Base-by-base conservation (phyloP, 306 rosid genomes). In the Gastrolobium bilobum region DNA sequence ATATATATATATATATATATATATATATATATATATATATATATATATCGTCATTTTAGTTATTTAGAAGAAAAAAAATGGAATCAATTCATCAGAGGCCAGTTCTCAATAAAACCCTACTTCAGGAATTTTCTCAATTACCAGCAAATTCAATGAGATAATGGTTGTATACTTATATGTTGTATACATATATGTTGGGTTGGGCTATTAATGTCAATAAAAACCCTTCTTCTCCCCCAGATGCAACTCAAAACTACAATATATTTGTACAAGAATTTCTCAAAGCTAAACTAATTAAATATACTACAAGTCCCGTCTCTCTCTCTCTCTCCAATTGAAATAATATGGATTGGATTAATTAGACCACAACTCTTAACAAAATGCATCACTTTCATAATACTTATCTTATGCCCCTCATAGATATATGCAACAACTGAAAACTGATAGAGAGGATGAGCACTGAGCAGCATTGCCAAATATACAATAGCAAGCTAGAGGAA, bases 401-500 rank as follows among this genome's bases (percentile, higher is more conserved):
- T 6, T 51, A 29, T 30, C 35, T 35, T 20, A 14, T 52, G 38
- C 37, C 7, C 37, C 7, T 34, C 11, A 29, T 1, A 74, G 7
- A 46, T 35, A 31, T 2, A 39, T 10, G 9, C 68, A 42, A 56
- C 29, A 31, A 31, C 7, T 15, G 8, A 69, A 29, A 46, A 7
- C 5, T 14, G 13, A 39, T 3, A 39, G 35, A 39, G 46, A 51
- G 46, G 50, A 3, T 58, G 50, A 81, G 38, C 67, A 63, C 31
- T 20, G 66, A 63, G 15, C 76, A 84, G 50, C 50, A 80, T 80
- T 79, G 4, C 78, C 85, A 76, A 78, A 86, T 83, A 73, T 81
- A 79, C 13, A 79, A 77, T 42, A 77, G 85, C 90, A 84, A 82
- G 48, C 65, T 53, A 76, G 83, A 81, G 57, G 68, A 82, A 40